Evolutionary conservation across 2,329 filamentous ascomycete species (phyloP), one percentile per base, ranked within the genome.

Genomic region (Mycosphaerella sp.): DNA sequence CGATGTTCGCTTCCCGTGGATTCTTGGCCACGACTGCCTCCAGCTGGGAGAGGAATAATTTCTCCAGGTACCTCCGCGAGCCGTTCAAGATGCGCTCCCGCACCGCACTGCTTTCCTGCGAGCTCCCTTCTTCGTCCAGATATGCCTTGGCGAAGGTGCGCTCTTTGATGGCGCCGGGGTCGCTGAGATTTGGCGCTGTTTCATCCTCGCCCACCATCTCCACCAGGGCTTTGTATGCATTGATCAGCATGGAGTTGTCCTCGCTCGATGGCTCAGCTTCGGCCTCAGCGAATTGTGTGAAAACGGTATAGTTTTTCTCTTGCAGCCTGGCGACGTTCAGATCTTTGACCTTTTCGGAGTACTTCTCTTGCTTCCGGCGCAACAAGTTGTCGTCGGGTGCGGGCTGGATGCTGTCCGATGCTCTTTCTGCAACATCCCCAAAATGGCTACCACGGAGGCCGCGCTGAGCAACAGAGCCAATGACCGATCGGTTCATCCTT

Each of bases 1-100:
- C 93, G 37, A 95, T 79, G 65, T 87, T 87, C 27, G 93, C 91
- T 66, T 96, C 90, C 49, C 85, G 82, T 2, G 90, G 89, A 66
- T 93, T 88, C 68, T 86, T 94, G 35, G 80, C 78, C 54, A 98
- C 85, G 36, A 86, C 75, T 8, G 75, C 78, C 65, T 95, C 87
- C 34, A 97, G 78, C 59, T 91, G 83, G 43, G 77, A 75, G 65
- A 86, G 83, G 68, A 95, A 96, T 57, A 85, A 80, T 62, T 81
- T 83, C 70, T 97, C 91, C 21, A 97, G 73, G 68, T 86, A 94
- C 12, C 70, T 73, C 55, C 87, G 86, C 44, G 89, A 89, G 2
- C 91, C 91, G 44, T 82, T 77, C 12, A 96, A 76, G 48, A 96
- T 90, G 44, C 79, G 80, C 69, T 86, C 91, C 60, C 87, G 85